A percentile compares a stretch with the other conserved stretches of the same genome.
Evolutionary conservation across 2,329 filamentous ascomycete genomes (phyloP).

Genomic region (Penicillium frequentans): DNA sequence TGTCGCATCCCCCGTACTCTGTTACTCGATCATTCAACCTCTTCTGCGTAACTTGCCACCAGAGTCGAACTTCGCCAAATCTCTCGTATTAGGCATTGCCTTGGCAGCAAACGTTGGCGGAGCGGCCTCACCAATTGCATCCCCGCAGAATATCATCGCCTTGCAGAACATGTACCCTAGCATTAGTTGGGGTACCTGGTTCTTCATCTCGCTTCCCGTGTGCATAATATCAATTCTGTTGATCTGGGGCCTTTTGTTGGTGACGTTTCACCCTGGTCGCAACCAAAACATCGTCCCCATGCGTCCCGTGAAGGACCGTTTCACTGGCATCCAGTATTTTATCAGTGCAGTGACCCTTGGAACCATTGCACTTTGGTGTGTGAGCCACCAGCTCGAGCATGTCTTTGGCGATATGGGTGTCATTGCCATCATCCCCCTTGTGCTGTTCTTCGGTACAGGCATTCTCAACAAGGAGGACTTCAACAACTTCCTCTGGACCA

Average conservation of each 20-base stretch:
- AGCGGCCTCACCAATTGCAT: constrained; percentile 94
- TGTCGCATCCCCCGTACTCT: constrained; percentile 92
- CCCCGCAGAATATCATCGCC: constrained; percentile 95
- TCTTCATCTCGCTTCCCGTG: constrained; percentile 91
- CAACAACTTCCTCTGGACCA: constrained; percentile 99
- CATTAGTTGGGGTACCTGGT: constrained; percentile 94
- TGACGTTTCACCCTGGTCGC: constrained; percentile 80
- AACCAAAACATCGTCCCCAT: constrained; percentile 91
- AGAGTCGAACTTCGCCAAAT: constrained; percentile 91
- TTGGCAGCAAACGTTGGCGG: constrained; percentile 94
- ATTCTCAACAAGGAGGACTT: constrained; percentile 98
- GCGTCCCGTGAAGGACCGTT: constrained; percentile 81
- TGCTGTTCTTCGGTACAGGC: constrained; percentile 93
- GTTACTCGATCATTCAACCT: constrained; percentile 97
- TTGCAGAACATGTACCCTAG: constrained; percentile 91
- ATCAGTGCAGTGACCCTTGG: constrained; percentile 77
- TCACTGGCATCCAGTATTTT: constrained; percentile 89
- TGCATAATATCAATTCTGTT: constrained; percentile 83
- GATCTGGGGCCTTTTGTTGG: constrained; percentile 84
- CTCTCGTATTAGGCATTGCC: constrained; percentile 91
- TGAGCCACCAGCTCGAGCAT: constrained; percentile 80
- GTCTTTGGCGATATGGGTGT: constrained; percentile 98
- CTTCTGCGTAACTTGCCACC: constrained; percentile 89
- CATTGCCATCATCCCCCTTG: constrained; percentile 91
- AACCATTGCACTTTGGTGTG: constrained; percentile 91